phyloP scores from a whole-genome alignment of 2,329 filamentous ascomycete species.

The Corynespora cassiicola region DNA sequence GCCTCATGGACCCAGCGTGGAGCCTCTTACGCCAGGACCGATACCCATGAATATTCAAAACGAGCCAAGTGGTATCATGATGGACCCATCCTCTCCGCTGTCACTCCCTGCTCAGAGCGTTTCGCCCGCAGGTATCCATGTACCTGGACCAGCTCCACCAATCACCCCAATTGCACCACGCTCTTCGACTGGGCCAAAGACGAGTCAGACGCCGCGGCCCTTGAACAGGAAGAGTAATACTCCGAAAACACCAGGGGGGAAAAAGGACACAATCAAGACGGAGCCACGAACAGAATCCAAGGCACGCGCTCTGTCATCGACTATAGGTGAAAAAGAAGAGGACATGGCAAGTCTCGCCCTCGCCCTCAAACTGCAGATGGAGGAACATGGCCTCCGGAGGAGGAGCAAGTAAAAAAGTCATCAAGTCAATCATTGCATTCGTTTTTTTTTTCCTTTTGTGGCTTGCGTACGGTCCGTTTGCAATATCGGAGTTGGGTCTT shows the following conservation, averaged over 20 bases:
- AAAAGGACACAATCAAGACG: slow-evolving; percentile 35
- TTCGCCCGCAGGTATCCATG: slow-evolving; percentile 12
- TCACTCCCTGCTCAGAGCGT: slow-evolving; percentile 12
- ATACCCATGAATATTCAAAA: slow-evolving; percentile 5
- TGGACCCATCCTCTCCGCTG: slow-evolving; percentile 19
- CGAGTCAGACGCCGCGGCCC: slow-evolving; percentile 27
- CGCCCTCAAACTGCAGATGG: slow-evolving; percentile 36
- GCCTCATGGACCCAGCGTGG: slow-evolving; percentile 24
- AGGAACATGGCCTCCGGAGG: slow-evolving; percentile 37
- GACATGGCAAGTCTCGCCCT: slow-evolving; percentile 37
- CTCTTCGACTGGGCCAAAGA: slow-evolving; percentile 21
- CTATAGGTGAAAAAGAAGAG: slow-evolving; percentile 16
- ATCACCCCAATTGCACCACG: slow-evolving; percentile 14
- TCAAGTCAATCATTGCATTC: neutral
- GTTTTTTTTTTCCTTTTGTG: slow-evolving; percentile 6
- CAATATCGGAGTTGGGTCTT: no score
- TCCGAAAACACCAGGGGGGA: slow-evolving; percentile 33
- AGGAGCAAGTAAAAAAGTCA: slow-evolving; percentile 23
- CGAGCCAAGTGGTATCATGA: slow-evolving; percentile 7
- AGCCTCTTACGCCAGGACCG: slow-evolving; percentile 36
- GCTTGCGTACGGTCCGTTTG: no score
- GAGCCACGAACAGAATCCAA: slow-evolving; percentile 21
- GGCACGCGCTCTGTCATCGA: slow-evolving; percentile 10
- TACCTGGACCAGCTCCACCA: slow-evolving; percentile 10
- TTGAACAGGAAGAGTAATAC: slow-evolving; percentile 30